Conservation (phyloP, 78 protist genomes). For the Corallochytrium limacisporum region DNA sequence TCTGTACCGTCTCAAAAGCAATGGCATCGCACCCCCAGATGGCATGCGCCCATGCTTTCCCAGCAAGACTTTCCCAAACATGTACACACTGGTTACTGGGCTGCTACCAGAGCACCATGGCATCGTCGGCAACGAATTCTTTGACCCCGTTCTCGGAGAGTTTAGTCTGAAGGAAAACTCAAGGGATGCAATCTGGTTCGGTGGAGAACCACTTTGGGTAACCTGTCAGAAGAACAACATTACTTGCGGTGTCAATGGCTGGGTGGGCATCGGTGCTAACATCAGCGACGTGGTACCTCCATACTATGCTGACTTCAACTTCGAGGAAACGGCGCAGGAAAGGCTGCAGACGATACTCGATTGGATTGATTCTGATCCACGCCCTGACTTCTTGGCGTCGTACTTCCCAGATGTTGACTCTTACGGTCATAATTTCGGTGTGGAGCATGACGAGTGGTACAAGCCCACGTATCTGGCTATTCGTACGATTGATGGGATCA, state of each 20-base stretch:
- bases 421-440: conserved; percentile 13
- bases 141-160: conserved; percentile 9
- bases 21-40: too few species aligned
- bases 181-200: too few species aligned
- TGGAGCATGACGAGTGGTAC: too few species aligned
- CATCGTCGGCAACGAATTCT: conserved; percentile 15
- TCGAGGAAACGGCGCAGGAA: neutral
- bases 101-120: conserved; percentile 29
- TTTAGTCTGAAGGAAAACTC: too few species aligned
- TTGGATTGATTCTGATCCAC: neutral
- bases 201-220: conserved; percentile 34
- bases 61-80: conserved; percentile 28
- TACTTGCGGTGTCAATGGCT: conserved; percentile 1
- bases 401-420: conserved; percentile 9
- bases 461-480: too few species aligned
- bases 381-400: neutral
- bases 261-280: conserved; percentile 32
- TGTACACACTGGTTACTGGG: conserved; percentile 28
- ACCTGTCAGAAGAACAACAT: neutral
- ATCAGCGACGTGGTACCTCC: conserved; percentile 2
- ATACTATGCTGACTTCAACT: conserved; percentile 2
- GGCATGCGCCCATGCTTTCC: conserved; percentile 12
- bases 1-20: too few species aligned
- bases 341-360: neutral
- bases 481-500: neutral